Conservation (phyloP, 1,284 basidiomycete genomes). For the Papiliotrema nemorosa region DNA sequence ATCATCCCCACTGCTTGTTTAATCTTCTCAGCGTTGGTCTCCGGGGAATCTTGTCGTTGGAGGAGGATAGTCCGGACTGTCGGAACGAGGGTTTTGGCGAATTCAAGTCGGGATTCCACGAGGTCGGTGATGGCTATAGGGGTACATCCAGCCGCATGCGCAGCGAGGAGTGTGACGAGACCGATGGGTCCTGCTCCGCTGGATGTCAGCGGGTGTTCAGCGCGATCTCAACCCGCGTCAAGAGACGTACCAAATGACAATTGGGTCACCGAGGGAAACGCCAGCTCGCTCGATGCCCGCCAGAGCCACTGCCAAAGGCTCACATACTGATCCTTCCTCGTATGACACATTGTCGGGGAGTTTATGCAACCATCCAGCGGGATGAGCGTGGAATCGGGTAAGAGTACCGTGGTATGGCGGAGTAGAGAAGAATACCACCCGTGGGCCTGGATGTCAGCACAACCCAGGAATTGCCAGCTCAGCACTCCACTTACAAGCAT, state of each 20-base stretch:
- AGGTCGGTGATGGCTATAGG: constrained; percentile 58
- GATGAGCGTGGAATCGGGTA: constrained; percentile 55
- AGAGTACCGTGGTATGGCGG: constrained; percentile 53
- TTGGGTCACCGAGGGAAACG: constrained; percentile 52
- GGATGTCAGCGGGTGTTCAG: neutral
- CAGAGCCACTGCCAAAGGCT: constrained; percentile 55
- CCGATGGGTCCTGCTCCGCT: constrained; percentile 56
- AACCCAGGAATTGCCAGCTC: neutral
- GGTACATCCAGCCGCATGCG: constrained; percentile 54
- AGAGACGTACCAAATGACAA: constrained; percentile 48
- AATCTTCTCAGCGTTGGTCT: constrained; percentile 42
- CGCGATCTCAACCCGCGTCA: neutral
- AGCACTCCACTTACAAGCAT: constrained; percentile 47
- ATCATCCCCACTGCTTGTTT: constrained; percentile 38
- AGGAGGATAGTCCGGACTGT: constrained; percentile 50
- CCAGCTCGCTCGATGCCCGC: constrained; percentile 55
- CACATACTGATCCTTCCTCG: constrained; percentile 56
- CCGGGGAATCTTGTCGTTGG: constrained; percentile 29
- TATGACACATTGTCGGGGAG: constrained; percentile 52
- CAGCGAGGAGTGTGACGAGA: constrained; percentile 54
- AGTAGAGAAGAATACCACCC: constrained; percentile 53
- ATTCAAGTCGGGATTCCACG: constrained; percentile 52
- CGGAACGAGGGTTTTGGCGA: constrained; percentile 54
- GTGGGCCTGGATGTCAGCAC: constrained; percentile 34
- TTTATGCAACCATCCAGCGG: constrained; percentile 56